Conservation (phyloP, 1,284 basidiomycete genomes). For the Trametes polyzona region DNA sequence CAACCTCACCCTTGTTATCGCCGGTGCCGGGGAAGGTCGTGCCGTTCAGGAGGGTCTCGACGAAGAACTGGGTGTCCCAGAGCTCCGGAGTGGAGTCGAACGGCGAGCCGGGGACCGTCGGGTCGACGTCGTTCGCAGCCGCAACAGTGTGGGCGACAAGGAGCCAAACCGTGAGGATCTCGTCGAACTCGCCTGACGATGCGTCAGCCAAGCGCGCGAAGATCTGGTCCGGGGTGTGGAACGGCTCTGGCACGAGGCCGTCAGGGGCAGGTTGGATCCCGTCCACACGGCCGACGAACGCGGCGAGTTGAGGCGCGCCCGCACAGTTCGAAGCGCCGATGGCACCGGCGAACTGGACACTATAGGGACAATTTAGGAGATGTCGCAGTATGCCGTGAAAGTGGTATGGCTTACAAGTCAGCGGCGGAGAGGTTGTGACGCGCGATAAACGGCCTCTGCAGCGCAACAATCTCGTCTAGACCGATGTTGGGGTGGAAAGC, state of each 20-base stretch:
- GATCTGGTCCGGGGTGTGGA: slow-evolving; percentile 30
- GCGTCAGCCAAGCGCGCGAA: slow-evolving; percentile 30
- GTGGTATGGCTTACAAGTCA: slow-evolving; percentile 24
- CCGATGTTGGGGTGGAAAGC: slow-evolving; percentile 32
- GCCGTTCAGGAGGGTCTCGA: slow-evolving; percentile 28
- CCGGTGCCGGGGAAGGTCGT: slow-evolving; percentile 31
- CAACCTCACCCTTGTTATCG: slow-evolving; percentile 27
- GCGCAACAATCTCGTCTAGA: slow-evolving; percentile 33
- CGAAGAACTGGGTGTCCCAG: slow-evolving; percentile 27
- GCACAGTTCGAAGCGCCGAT: slow-evolving; percentile 36
- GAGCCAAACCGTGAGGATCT: slow-evolving; percentile 38
- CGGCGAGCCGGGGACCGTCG: slow-evolving; percentile 22
- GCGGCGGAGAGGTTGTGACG: slow-evolving; percentile 32
- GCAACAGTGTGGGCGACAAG: slow-evolving; percentile 24
- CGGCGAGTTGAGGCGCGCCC: slow-evolving; percentile 34
- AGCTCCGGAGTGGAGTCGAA: slow-evolving; percentile 23
- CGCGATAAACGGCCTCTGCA: slow-evolving; percentile 30
- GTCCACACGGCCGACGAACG: slow-evolving; percentile 26
- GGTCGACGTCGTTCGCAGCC: slow-evolving; percentile 27
- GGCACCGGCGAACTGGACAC: slow-evolving; percentile 37
- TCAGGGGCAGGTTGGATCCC: slow-evolving; percentile 33
- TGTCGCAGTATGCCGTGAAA: background rate
- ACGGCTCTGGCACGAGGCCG: slow-evolving; percentile 32
- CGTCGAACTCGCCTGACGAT: slow-evolving; percentile 27
- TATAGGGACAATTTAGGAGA: background rate